Evolutionary conservation across 495 filamentous ascomycete genomes (phyloP).

Genomic region (Aspergillus carlsbadensis): DNA sequence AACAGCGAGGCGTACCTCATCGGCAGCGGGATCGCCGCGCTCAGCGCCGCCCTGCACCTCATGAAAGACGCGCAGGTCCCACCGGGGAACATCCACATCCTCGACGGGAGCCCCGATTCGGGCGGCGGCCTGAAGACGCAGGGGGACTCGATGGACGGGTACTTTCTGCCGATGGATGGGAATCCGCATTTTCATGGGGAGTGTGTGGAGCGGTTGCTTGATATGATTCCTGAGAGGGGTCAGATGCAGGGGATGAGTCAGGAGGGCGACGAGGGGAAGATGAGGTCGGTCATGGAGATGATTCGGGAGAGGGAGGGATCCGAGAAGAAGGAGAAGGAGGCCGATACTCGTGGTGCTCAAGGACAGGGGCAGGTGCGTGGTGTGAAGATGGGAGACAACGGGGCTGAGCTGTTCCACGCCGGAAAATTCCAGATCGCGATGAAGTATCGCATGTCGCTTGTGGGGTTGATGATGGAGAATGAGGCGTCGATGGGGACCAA

Average conservation of each 20-base stretch:
- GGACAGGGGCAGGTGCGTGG: background rate
- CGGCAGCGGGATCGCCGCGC: slow-evolving; percentile 43
- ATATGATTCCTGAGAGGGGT: too few relatives aligned
- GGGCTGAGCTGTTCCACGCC: background rate
- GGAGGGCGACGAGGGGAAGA: background rate
- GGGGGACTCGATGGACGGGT: slow-evolving; percentile 27
- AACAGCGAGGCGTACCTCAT: slow-evolving; percentile 37
- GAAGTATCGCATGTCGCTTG: slow-evolving; percentile 27
- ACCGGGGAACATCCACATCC: slow-evolving; percentile 32
- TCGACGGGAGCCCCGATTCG: slow-evolving; percentile 24
- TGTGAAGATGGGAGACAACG: background rate
- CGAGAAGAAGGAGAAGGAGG: background rate
- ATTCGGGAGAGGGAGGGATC: slow-evolving; percentile 12
- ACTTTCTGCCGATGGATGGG: slow-evolving; percentile 27
- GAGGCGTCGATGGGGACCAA: slow-evolving; percentile 26
- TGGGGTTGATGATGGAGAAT: slow-evolving; percentile 26
- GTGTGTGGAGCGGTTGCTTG: slow-evolving; percentile 35
- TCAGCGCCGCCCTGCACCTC: slow-evolving; percentile 37
- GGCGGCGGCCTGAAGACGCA: slow-evolving; percentile 33
- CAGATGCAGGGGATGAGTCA: background rate
- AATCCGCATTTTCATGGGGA: slow-evolving; percentile 35
- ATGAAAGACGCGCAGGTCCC: slow-evolving; percentile 40
- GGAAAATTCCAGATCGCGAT: slow-evolving; percentile 10
- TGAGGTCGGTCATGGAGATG: slow-evolving; percentile 15
- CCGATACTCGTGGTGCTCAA: background rate